Conservation (phyloP, 1,284 basidiomycete genomes). For the Sparassis latifolia region DNA sequence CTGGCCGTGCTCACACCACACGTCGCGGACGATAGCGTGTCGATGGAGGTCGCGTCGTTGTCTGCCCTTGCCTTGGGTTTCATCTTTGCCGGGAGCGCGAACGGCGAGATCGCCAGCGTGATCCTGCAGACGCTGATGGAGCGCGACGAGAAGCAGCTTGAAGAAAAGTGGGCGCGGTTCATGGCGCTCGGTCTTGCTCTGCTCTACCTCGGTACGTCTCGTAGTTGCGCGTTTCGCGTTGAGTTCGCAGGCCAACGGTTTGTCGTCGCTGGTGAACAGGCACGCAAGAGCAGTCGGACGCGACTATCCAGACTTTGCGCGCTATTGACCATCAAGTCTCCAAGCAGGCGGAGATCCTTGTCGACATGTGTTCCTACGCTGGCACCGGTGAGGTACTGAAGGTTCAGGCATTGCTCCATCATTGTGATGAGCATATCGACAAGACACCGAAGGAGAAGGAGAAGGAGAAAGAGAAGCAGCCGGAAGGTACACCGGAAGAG, state of each 20-base stretch:
- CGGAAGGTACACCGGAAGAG: slow-evolving; percentile 50
- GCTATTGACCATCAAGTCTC: slow-evolving; percentile 92
- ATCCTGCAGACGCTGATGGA: slow-evolving; percentile 95
- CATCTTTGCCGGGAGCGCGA: slow-evolving; percentile 92
- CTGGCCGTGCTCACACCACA: slow-evolving; percentile 73
- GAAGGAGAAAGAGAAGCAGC: slow-evolving; percentile 37
- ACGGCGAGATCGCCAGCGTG: slow-evolving; percentile 87
- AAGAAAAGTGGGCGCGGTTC: slow-evolving; percentile 93
- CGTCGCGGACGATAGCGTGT: slow-evolving; percentile 73
- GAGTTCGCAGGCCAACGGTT: neutral
- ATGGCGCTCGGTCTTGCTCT: slow-evolving; percentile 88
- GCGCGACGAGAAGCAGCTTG: slow-evolving; percentile 67
- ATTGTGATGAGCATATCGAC: slow-evolving; percentile 88
- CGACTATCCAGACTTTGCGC: slow-evolving; percentile 92
- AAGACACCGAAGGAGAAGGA: slow-evolving; percentile 51
- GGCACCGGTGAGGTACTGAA: slow-evolving; percentile 96
- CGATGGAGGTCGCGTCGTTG: slow-evolving; percentile 88
- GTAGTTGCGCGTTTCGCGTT: neutral
- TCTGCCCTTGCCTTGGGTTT: slow-evolving; percentile 90
- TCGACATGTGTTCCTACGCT: slow-evolving; percentile 93
- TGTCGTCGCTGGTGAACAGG: slow-evolving; percentile 37
- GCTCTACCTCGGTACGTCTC: slow-evolving; percentile 76
- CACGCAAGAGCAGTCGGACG: slow-evolving; percentile 87
- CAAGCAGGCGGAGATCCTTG: slow-evolving; percentile 87
- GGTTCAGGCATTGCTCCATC: slow-evolving; percentile 89